Evolutionary conservation across 2,329 filamentous ascomycete genomes (phyloP).

Genomic region (Dryadomyces quercus-mongolicae): DNA sequence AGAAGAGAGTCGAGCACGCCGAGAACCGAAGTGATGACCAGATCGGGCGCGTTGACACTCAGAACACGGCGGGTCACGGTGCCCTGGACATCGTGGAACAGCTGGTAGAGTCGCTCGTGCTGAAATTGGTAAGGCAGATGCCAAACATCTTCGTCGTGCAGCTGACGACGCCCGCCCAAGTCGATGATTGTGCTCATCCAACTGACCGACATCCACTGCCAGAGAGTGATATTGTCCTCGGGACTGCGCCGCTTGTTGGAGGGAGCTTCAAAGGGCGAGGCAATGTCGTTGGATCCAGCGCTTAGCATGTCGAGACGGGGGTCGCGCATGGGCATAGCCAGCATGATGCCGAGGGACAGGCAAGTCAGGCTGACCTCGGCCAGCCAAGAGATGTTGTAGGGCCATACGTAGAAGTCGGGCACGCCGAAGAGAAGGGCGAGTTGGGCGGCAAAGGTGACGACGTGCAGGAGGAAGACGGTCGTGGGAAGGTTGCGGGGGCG

Average conservation of each 20-base stretch:
- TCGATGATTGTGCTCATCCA: slow-evolving; percentile 70
- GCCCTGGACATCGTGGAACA: slow-evolving; percentile 61
- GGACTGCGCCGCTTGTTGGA: slow-evolving; percentile 53
- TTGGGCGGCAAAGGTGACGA: slow-evolving; percentile 20
- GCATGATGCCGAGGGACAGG: slow-evolving; percentile 36
- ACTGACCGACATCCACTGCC: slow-evolving; percentile 74
- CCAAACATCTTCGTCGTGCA: slow-evolving; percentile 77
- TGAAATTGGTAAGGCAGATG: slow-evolving; percentile 69
- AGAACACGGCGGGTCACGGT: slow-evolving; percentile 59
- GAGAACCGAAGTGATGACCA: slow-evolving; percentile 54
- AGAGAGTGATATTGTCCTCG: slow-evolving; percentile 68
- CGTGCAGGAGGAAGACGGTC: slow-evolving; percentile 17
- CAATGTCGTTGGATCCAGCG: slow-evolving; percentile 29
- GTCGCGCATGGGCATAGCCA: slow-evolving; percentile 60
- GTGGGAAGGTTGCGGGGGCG: slow-evolving; percentile 18
- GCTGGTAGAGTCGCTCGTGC: slow-evolving; percentile 59
- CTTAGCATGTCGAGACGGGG: slow-evolving; percentile 35
- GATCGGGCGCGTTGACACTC: slow-evolving; percentile 66
- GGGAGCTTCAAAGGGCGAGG: slow-evolving; percentile 38
- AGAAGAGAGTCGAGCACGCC: slow-evolving; percentile 47
- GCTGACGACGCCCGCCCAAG: slow-evolving; percentile 48
- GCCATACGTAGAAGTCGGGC: slow-evolving; percentile 17
- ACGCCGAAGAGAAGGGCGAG: slow-evolving; percentile 19
- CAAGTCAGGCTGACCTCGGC: slow-evolving; percentile 28
- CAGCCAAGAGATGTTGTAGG: slow-evolving; percentile 13